phyloP scores from a whole-genome alignment of 257 asterid species.

The Nicotiana paniculata region DNA sequence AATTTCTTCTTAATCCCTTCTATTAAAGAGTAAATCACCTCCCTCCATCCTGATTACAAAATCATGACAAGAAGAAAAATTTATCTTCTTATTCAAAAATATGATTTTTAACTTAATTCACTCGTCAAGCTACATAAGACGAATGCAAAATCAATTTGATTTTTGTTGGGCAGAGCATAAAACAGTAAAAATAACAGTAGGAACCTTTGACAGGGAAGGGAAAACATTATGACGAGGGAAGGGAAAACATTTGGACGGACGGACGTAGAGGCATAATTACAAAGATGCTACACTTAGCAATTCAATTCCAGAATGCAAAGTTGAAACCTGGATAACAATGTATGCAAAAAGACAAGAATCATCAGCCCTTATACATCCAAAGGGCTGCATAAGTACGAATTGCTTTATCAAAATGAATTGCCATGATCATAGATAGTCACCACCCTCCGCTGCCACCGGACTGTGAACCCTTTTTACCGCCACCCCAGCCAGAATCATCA shows the following conservation, averaged over 20 bases:
- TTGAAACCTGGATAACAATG: not conserved
- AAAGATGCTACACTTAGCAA: not conserved
- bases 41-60: too few species aligned
- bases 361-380: not conserved
- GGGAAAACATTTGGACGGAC: not conserved
- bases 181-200: too few species aligned
- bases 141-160: too few species aligned
- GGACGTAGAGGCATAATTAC: not conserved
- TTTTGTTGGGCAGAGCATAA: too few species aligned
- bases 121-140: not conserved
- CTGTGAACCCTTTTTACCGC: constrained; percentile 37
- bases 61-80: too few species aligned
- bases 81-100: not conserved
- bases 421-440: not conserved
- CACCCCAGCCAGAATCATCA: constrained; percentile 45
- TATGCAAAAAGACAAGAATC: not conserved
- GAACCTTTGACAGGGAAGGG: not conserved
- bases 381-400: not conserved
- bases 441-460: constrained; percentile 29
- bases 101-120: not conserved
- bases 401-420: not conserved
- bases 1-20: too few species aligned
- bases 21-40: too few species aligned
- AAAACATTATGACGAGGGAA: not conserved
- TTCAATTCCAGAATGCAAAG: not conserved